Conservation (phyloP, 148 eudicot species). For the Selenicereus undatus region DNA sequence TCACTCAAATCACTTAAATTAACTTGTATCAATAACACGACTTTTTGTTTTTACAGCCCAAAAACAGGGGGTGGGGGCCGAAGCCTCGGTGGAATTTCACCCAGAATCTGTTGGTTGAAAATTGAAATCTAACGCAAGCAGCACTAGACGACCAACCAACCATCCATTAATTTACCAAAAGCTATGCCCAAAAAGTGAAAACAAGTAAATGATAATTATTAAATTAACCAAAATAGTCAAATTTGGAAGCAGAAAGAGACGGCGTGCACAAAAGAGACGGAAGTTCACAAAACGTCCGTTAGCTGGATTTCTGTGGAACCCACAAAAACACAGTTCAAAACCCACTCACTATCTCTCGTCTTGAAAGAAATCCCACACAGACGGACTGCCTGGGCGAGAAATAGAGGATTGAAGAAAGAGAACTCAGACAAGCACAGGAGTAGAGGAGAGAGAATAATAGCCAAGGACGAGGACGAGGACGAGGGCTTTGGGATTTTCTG, state of each 20-base stretch:
- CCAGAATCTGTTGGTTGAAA: no score
- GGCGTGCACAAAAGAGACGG: slow-evolving; percentile 13
- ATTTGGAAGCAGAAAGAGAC: slow-evolving; percentile 10
- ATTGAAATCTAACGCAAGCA: no score
- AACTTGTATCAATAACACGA: no score
- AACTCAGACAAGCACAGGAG: not conserved
- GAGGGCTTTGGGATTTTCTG: no score
- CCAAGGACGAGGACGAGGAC: not conserved
- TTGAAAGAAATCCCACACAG: not conserved
- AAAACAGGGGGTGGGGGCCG: no score
- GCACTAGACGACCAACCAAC: no score
- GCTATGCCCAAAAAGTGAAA: not conserved
- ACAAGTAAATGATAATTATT: not conserved
- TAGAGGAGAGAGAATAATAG: not conserved
- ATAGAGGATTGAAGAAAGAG: not conserved
- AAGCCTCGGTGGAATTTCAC: no score
- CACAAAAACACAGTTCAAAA: slow-evolving; percentile 11
- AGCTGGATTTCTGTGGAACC: slow-evolving; percentile 26
- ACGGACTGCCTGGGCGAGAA: not conserved
- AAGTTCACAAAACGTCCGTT: slow-evolving; percentile 3
- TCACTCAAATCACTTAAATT: no score
- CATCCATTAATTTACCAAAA: no score
- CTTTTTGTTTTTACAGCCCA: no score
- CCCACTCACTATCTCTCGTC: slow-evolving; percentile 11
- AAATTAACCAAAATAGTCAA: not conserved